phyloP scores from a whole-genome alignment of 1,284 basidiomycete genomes.

The Phaffia rhodozyma region DNA sequence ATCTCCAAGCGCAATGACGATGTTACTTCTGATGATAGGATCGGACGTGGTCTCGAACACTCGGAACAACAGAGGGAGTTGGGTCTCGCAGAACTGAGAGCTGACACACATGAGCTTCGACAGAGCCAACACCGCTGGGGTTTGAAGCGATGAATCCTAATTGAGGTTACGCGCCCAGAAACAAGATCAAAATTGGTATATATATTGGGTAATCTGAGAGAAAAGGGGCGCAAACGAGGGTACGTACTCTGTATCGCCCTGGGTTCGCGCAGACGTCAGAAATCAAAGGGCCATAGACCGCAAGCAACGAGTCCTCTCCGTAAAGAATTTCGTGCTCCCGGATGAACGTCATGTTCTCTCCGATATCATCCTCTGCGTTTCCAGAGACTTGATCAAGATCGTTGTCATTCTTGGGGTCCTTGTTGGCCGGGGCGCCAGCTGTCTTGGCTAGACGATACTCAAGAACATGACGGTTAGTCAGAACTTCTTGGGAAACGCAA shows the following conservation, averaged over 20 bases:
- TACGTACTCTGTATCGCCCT: slow-evolving; percentile 64
- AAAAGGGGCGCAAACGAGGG: neutral
- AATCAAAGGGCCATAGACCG: slow-evolving; percentile 77
- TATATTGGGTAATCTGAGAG: neutral
- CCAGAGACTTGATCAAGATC: slow-evolving; percentile 95
- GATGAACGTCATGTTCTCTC: slow-evolving; percentile 71
- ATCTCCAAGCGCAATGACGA: slow-evolving; percentile 93
- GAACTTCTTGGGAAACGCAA: neutral
- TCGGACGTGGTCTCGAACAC: slow-evolving; percentile 84
- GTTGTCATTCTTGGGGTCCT: slow-evolving; percentile 48
- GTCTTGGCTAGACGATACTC: slow-evolving; percentile 30
- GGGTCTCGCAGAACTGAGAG: slow-evolving; percentile 80
- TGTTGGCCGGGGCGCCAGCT: slow-evolving; percentile 36
- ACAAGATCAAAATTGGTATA: neutral
- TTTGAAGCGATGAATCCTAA: slow-evolving; percentile 72
- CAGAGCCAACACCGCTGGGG: slow-evolving; percentile 76
- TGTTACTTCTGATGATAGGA: slow-evolving; percentile 80
- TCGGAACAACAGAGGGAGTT: slow-evolving; percentile 81
- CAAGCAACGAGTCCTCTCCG: slow-evolving; percentile 68
- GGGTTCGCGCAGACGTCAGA: slow-evolving; percentile 75
- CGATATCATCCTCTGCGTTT: slow-evolving; percentile 96
- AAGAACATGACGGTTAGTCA: slow-evolving; percentile 26
- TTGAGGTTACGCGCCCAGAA: neutral
- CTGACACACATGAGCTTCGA: slow-evolving; percentile 97
- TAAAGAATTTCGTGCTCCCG: slow-evolving; percentile 82